phyloP scores from a whole-genome alignment of 2,329 filamentous ascomycete genomes.

The Pseudogymnoascus sp. region DNA sequence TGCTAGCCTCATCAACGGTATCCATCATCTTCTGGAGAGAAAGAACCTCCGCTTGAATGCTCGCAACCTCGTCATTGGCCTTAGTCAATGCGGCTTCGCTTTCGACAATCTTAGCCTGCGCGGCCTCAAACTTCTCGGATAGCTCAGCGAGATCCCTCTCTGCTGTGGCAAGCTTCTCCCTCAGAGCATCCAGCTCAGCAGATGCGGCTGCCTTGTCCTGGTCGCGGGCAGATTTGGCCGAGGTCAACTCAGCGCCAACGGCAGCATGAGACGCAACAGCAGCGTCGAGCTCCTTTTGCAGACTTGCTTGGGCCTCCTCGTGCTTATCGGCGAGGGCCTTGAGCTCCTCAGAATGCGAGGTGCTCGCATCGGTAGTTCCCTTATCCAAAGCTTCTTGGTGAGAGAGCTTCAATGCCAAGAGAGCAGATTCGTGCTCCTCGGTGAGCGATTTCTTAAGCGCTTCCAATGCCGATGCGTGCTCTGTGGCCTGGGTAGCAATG shows the following conservation, averaged over 20 bases:
- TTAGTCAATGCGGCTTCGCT: slow-evolving; percentile 38
- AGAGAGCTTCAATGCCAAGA: slow-evolving; percentile 46
- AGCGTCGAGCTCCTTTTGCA: slow-evolving; percentile 50
- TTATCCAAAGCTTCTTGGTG: slow-evolving; percentile 45
- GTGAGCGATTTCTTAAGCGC: slow-evolving; percentile 42
- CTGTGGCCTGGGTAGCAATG: slow-evolving; percentile 40
- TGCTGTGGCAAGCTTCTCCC: slow-evolving; percentile 37
- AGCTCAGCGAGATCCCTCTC: slow-evolving; percentile 33
- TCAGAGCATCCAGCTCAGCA: slow-evolving; percentile 42
- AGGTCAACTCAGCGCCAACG: slow-evolving; percentile 46
- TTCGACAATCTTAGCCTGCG: slow-evolving; percentile 37
- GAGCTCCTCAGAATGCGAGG: slow-evolving; percentile 41
- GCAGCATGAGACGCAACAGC: slow-evolving; percentile 39
- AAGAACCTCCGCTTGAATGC: slow-evolving; percentile 38
- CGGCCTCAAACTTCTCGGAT: slow-evolving; percentile 28
- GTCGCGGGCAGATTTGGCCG: not conserved
- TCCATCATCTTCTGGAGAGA: slow-evolving; percentile 43
- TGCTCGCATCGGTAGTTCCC: slow-evolving; percentile 37
- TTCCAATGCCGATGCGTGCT: slow-evolving; percentile 33
- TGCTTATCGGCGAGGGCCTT: slow-evolving; percentile 44
- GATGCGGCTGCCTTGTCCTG: not conserved
- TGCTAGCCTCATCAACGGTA: slow-evolving; percentile 37
- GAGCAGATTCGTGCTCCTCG: slow-evolving; percentile 42
- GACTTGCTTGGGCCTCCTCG: slow-evolving; percentile 38
- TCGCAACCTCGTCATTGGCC: slow-evolving; percentile 24